Conservation (phyloP, 2,329 filamentous ascomycete genomes). For the Hirsutella minnesotensis region DNA sequence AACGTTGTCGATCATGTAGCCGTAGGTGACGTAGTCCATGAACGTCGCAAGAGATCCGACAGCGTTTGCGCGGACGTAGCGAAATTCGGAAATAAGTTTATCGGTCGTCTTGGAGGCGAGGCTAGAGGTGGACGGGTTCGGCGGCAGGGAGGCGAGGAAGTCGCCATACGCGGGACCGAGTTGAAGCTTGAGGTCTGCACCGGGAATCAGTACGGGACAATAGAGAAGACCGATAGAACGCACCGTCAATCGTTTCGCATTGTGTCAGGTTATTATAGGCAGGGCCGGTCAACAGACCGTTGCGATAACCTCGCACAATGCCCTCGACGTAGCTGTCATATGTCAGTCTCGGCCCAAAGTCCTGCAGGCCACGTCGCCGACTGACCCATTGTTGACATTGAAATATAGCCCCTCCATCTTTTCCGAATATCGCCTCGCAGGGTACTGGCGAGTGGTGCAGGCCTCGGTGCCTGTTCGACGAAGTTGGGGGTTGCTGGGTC, state of each 20-base stretch:
- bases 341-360: constrained; percentile 17
- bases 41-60: constrained; percentile 86
- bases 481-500: neutral
- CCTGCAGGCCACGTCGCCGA: constrained; percentile 6
- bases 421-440: no score
- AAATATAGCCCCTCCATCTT: constrained; percentile 85
- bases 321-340: constrained; percentile 78
- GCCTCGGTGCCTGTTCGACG: neutral
- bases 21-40: constrained; percentile 96
- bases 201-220: neutral
- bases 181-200: constrained; percentile 87
- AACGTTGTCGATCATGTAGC: constrained; percentile 99
- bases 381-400: constrained; percentile 86
- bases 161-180: constrained; percentile 95
- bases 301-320: constrained; percentile 93
- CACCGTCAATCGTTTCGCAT: constrained; percentile 95
- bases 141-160: constrained; percentile 84
- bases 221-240: neutral
- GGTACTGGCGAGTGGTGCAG: no score
- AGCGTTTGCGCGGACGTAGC: constrained; percentile 89
- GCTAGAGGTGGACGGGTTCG: constrained; percentile 91
- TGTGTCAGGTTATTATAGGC: constrained; percentile 95
- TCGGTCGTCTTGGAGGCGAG: constrained; percentile 94
- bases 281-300: constrained; percentile 75
- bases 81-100: constrained; percentile 94